Evolutionary conservation across 1,284 basidiomycete genomes (phyloP).

Genomic region (Pisolithus thermaeus): DNA sequence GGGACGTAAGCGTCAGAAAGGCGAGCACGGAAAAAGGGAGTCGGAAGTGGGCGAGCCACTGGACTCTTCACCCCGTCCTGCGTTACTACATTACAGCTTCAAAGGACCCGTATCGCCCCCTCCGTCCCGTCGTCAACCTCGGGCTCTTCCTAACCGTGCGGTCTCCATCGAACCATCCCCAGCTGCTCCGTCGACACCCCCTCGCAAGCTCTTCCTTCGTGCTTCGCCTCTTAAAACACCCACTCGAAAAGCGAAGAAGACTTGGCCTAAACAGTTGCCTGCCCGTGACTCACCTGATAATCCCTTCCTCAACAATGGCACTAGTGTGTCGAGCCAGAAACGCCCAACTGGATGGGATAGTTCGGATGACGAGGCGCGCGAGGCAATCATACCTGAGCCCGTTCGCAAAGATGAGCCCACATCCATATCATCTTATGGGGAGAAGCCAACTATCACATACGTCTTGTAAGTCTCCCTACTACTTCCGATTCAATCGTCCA

Average conservation of each 20-base stretch:
- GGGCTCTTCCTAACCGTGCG: conserved; percentile 19
- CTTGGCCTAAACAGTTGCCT: conserved; percentile 22
- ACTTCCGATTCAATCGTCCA: background rate
- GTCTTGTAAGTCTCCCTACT: conserved; percentile 38
- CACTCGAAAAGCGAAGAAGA: conserved; percentile 17
- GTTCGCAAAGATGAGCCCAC: conserved; percentile 23
- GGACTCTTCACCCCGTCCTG: conserved; percentile 20
- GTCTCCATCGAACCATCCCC: conserved; percentile 16
- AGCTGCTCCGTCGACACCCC: conserved; percentile 19
- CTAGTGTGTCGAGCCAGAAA: conserved; percentile 9
- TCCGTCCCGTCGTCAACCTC: conserved; percentile 29
- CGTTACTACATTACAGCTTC: conserved; percentile 22
- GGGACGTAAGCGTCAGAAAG: conserved; percentile 15
- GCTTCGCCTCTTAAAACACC: conserved; percentile 6
- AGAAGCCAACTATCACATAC: conserved; percentile 45
- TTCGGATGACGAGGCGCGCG: conserved; percentile 20
- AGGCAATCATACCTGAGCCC: conserved; percentile 24
- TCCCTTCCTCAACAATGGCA: conserved; percentile 39
- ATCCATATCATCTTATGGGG: conserved; percentile 26
- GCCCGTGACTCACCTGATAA: conserved; percentile 50
- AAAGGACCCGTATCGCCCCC: conserved; percentile 34
- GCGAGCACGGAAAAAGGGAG: conserved; percentile 5
- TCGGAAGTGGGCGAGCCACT: conserved; percentile 11
- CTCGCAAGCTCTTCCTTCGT: conserved; percentile 18
- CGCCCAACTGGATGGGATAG: conserved; percentile 25